phyloP scores from a whole-genome alignment of 768 basidiomycete species.

The Lactarius pseudohatsudake region DNA sequence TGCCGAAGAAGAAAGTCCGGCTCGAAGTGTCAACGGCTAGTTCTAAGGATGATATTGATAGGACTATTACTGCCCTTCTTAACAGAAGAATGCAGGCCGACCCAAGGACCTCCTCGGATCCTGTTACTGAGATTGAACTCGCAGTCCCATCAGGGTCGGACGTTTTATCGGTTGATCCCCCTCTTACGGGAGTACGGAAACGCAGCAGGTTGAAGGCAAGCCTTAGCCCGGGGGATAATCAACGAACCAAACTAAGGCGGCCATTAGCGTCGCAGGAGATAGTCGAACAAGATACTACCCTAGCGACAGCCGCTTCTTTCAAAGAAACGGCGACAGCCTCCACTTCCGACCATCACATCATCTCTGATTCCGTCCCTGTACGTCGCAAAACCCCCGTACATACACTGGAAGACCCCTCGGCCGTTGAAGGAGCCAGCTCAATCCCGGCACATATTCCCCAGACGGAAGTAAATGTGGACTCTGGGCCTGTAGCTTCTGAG shows the following conservation, averaged over 20 bases:
- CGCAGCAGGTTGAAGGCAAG: background rate
- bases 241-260: background rate
- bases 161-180: background rate
- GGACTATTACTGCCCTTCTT: conserved; percentile 22
- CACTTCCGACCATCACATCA: background rate
- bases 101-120: background rate
- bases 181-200: background rate
- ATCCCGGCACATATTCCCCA: conserved; percentile 2
- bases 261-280: background rate
- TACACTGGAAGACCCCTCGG: conserved; percentile 8
- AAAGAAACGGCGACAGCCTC: background rate
- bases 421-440: conserved; percentile 5
- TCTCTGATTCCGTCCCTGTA: background rate
- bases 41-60: conserved; percentile 20
- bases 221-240: background rate
- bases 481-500: background rate
- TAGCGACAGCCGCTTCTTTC: no score
- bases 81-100: conserved; percentile 6
- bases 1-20: conserved; percentile 4
- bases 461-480: conserved; percentile 14
- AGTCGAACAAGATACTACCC: background rate
- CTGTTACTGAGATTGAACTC: background rate
- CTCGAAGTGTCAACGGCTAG: background rate
- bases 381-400: background rate
- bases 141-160: background rate